Base-by-base conservation (phyloP, 768 basidiomycete species). In the Leucosporidium scottii region DNA sequence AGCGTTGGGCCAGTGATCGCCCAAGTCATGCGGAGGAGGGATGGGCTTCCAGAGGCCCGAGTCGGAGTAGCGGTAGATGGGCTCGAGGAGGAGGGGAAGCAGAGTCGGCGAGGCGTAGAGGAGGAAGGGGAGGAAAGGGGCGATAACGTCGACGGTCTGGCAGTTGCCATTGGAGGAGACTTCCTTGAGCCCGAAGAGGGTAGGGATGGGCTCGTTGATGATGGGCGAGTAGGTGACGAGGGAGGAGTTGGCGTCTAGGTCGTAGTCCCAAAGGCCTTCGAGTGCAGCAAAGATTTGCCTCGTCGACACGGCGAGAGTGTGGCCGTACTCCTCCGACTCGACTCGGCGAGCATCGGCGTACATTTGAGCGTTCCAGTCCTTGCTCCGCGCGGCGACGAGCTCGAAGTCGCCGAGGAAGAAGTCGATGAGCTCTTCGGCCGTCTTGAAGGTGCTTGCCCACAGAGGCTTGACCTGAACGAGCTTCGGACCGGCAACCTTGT, bases 131-230 rank as follows among this genome's bases (percentile, higher is more conserved):
- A 67, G 64, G 59, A 71, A 62, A 6, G 67, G 66, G 1, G 67
- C 63, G 51, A 71, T 57, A 27, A 71, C 64, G 56, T 62, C 66
- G 34, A 71, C 48, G 9, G 67, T 67, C 6, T 59, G 63, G 47
- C 53, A 61, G 53, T 72, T 72, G n/a, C 71, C 71, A 61, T 72
- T 72, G 27, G 67, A 69, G 21, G 56, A 60, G 47, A 72, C 66
- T 58, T 72, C 71, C 25, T 72, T 72, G 15, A 72, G 64, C 10
- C 27, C 54, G 21, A 13, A 20, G 28, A 28, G 25, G 1, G 68
- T 28, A 1, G 64, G 68, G 1, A 62, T 50, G 8, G 61, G 68
- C 12, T 65, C n/a, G 3, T 61, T 61, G 13, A 64, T 69, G 23
- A 65, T 1, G 17, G 64, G 68, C 13, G 56, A 59, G 44, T 57